phyloP scores from a whole-genome alignment of 441 rosid species.

The Pelargonium citronellum region DNA sequence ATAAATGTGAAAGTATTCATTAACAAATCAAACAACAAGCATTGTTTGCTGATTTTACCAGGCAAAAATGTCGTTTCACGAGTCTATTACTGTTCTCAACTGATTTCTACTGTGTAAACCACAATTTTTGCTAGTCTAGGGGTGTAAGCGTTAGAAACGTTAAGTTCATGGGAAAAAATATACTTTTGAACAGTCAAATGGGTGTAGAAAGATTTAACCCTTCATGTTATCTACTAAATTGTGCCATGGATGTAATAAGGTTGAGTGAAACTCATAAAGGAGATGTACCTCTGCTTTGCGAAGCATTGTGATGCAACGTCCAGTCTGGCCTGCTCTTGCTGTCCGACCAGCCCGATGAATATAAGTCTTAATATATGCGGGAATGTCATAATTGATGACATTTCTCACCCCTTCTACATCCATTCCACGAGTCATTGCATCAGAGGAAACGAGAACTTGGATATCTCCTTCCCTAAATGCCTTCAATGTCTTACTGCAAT shows the following conservation, averaged over 20 bases:
- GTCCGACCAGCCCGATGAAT: slow-evolving; percentile 95
- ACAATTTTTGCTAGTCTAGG: too few relatives aligned
- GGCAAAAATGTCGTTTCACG: too few relatives aligned
- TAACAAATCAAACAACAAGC: too few relatives aligned
- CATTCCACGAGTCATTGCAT: slow-evolving; percentile 96
- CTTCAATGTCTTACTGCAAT: slow-evolving; percentile 77
- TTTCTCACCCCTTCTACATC: slow-evolving; percentile 89
- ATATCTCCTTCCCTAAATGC: slow-evolving; percentile 70
- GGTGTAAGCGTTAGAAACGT: too few relatives aligned
- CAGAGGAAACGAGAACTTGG: slow-evolving; percentile 90
- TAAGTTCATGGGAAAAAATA: too few relatives aligned
- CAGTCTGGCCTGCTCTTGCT: slow-evolving; percentile 89
- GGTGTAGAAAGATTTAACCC: not conserved
- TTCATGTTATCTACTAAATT: too few relatives aligned
- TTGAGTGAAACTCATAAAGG: slow-evolving; percentile 5
- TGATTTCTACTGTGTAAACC: too few relatives aligned
- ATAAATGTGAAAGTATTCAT: too few relatives aligned
- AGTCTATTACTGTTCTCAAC: too few relatives aligned
- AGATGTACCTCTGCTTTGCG: slow-evolving; percentile 57
- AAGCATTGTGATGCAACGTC: slow-evolving; percentile 80
- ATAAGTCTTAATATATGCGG: slow-evolving; percentile 69
- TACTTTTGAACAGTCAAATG: too few relatives aligned
- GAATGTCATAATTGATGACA: slow-evolving; percentile 85
- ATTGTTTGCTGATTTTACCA: too few relatives aligned
- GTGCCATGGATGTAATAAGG: not conserved